Evolutionary conservation across 2,329 filamentous ascomycete genomes (phyloP).

Genomic region (Fusarium sp.): DNA sequence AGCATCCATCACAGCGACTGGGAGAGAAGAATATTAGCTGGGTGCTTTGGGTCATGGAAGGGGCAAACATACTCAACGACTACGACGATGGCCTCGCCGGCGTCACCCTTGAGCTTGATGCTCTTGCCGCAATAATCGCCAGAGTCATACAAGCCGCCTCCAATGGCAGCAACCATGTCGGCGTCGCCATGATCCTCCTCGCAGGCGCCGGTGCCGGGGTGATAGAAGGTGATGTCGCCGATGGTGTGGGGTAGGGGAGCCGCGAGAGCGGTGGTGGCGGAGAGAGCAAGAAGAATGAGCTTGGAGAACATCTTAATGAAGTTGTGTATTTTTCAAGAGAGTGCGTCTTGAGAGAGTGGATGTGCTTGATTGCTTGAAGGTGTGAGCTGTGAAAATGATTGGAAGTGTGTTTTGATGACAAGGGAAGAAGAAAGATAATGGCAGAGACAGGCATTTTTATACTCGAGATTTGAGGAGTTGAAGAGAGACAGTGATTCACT

Average conservation of each 20-base stretch:
- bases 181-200: slow-evolving; percentile 65
- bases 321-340: neutral
- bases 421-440: slow-evolving; percentile 1
- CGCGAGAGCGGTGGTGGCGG: slow-evolving; percentile 36
- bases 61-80: slow-evolving; percentile 67
- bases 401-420: slow-evolving; percentile 17
- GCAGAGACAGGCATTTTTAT: slow-evolving; percentile 26
- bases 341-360: neutral
- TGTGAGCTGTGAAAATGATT: slow-evolving; percentile 2
- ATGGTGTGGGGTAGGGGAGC: slow-evolving; percentile 8
- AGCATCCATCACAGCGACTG: slow-evolving; percentile 66
- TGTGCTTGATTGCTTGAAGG: slow-evolving; percentile 18
- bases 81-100: slow-evolving; percentile 65
- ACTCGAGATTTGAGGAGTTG: slow-evolving; percentile 4
- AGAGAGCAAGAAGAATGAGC: slow-evolving; percentile 39
- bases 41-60: rapidly evolving
- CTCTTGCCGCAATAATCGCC: slow-evolving; percentile 69
- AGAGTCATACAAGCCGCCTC: slow-evolving; percentile 74
- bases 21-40: neutral
- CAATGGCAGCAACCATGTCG: slow-evolving; percentile 75
- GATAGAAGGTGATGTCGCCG: slow-evolving; percentile 65
- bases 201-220: slow-evolving; percentile 75
- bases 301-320: slow-evolving; percentile 40
- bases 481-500: slow-evolving; percentile 32
- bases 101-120: slow-evolving; percentile 69